These are phyloP conservation scores for Boletus tylopilopsis DNA, from an alignment of 768 basidiomycete species.

Conservation along the genomic window DNA sequence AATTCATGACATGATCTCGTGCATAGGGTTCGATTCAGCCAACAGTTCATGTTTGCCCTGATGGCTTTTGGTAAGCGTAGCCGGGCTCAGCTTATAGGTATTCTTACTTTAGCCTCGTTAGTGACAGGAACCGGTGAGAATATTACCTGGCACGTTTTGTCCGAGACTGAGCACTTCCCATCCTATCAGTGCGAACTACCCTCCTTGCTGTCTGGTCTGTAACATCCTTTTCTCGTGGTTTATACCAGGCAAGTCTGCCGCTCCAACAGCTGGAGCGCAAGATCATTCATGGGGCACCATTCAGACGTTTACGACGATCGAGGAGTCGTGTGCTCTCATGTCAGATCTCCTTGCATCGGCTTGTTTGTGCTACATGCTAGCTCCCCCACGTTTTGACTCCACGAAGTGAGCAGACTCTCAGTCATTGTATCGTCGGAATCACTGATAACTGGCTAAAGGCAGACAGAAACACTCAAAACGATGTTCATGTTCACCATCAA, in stretches of 20 bases:
- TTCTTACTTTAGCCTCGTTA: no score
- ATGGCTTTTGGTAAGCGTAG: no score
- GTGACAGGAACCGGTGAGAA: no score
- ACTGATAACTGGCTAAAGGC: neutral
- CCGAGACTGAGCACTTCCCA: neutral
- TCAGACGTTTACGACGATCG: slow-evolving; percentile 6
- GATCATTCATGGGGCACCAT: neutral
- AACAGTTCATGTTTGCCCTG: no score
- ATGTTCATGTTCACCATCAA: slow-evolving; percentile 18
- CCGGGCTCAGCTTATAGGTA: no score
- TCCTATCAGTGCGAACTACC: slow-evolving; percentile 10
- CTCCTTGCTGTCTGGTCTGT: slow-evolving; percentile 8
- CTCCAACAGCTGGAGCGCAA: neutral
- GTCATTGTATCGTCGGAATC: neutral
- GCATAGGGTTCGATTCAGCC: no score
- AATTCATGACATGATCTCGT: no score
- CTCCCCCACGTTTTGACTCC: slow-evolving; percentile 2
- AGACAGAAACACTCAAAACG: slow-evolving; percentile 10
- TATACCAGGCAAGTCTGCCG: slow-evolving; percentile 9
- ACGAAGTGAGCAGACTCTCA: slow-evolving; percentile 1
- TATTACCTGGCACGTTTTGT: neutral
- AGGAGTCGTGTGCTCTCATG: slow-evolving; percentile 13
- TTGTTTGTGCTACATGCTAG: slow-evolving; percentile 13
- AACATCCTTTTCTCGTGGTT: neutral
- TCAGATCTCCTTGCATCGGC: slow-evolving; percentile 14